phyloP scores from a whole-genome alignment of 2,329 filamentous ascomycete species.

The Trichoderma gracile region DNA sequence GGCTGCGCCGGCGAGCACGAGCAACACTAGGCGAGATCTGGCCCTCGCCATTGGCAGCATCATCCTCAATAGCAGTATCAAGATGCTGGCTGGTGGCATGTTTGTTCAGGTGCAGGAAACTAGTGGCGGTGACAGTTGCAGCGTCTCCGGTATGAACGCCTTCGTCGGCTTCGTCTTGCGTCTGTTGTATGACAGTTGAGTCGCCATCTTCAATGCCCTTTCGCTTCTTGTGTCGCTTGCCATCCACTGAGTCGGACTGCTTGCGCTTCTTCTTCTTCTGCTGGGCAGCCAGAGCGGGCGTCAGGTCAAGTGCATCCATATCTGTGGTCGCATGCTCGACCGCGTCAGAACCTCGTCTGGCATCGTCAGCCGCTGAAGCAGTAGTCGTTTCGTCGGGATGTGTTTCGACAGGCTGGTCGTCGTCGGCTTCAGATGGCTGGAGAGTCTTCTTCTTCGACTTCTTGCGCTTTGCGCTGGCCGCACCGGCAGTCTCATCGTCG shows the following conservation, averaged over 20 bases:
- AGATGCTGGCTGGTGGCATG: constrained; percentile 22
- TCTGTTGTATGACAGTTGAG: constrained; percentile 27
- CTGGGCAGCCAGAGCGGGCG: constrained; percentile 29
- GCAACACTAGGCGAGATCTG: constrained; percentile 36
- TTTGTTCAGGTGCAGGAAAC: constrained; percentile 26
- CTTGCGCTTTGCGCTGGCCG: constrained; percentile 32
- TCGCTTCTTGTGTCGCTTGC: constrained; percentile 40
- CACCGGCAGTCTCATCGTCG: constrained; percentile 29
- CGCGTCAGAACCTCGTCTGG: background rate
- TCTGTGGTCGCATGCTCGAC: constrained; percentile 24
- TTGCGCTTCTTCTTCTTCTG: constrained; percentile 41
- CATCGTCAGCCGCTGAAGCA: background rate
- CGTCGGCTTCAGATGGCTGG: constrained; percentile 20
- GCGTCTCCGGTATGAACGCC: constrained; percentile 11
- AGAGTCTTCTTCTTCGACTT: constrained; percentile 34
- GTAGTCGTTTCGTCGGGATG: background rate
- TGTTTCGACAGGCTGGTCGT: constrained; percentile 16
- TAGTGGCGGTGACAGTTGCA: background rate
- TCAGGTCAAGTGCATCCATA: constrained; percentile 29
- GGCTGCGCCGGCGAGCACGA: constrained; percentile 33
- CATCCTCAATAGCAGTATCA: constrained; percentile 30
- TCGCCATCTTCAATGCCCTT: constrained; percentile 32
- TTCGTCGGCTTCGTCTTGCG: constrained; percentile 28
- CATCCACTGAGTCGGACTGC: constrained; percentile 34
- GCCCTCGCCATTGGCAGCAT: constrained; percentile 27